phyloP scores from a whole-genome alignment of 768 basidiomycete species.

The Rhodotorula graminis region DNA sequence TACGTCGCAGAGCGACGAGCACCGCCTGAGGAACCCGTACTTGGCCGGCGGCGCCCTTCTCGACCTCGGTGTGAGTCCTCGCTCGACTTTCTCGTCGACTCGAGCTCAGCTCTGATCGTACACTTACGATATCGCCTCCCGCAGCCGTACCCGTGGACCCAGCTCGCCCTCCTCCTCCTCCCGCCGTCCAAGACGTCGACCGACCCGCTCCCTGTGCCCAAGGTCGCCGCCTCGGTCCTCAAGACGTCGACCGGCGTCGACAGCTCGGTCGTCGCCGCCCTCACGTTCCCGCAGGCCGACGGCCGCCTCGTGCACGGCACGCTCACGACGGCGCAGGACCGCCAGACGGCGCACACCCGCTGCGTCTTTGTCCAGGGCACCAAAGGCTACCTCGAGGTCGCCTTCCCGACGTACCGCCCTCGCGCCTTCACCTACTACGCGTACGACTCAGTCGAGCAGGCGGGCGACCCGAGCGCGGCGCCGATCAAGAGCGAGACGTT shows the following conservation, averaged over 20 bases:
- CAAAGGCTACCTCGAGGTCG: conserved; percentile 25
- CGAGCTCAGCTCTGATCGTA: no score
- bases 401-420: conserved; percentile 31
- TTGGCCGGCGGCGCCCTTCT: conserved; percentile 46
- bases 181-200: neutral
- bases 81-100: neutral
- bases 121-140: conserved; percentile 11
- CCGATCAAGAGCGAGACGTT: conserved; percentile 34
- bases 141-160: conserved; percentile 43
- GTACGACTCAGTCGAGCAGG: conserved; percentile 6
- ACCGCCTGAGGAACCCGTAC: conserved; percentile 44
- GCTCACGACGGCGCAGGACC: conserved; percentile 14
- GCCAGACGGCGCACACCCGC: conserved; percentile 6
- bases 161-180: conserved; percentile 35
- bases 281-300: conserved; percentile 23
- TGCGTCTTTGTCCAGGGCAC: conserved; percentile 18
- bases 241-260: conserved; percentile 31
- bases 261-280: conserved; percentile 13
- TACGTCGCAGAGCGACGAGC: conserved; percentile 35
- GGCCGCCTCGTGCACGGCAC: conserved; percentile 28
- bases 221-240: conserved; percentile 14
- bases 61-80: conserved; percentile 43
- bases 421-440: neutral
- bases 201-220: conserved; percentile 4
- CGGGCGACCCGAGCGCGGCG: neutral